These are phyloP conservation scores for Cryphonectria japonica DNA, from an alignment of 2,329 filamentous ascomycete species.

Conservation along the genomic window DNA sequence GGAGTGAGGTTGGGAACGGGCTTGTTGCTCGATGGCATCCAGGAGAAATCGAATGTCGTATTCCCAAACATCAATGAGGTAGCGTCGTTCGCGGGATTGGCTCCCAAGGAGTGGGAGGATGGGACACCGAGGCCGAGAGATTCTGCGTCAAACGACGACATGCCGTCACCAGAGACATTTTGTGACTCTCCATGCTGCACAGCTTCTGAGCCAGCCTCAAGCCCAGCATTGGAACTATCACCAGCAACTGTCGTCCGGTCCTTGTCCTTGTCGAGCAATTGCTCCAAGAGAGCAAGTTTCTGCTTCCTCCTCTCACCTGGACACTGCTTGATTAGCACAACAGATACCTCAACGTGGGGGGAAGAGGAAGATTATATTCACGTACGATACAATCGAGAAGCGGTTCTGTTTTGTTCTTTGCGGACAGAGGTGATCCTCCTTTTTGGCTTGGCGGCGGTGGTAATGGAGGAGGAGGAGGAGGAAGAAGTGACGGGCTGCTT, in stretches of 20 bases:
- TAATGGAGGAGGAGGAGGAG: neutral
- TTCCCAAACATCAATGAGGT: neutral
- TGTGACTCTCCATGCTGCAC: neutral
- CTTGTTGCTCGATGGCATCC: constrained; percentile 10
- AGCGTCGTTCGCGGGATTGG: neutral
- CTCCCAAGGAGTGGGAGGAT: neutral
- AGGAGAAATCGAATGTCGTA: constrained; percentile 5
- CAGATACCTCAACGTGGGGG: neutral
- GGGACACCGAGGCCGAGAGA: neutral
- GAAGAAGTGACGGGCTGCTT: neutral
- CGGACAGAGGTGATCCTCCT: constrained; percentile 32
- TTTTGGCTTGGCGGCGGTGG: neutral
- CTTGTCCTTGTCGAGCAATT: constrained; percentile 40
- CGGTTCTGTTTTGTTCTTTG: constrained; percentile 35
- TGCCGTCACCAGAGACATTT: neutral
- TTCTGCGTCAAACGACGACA: neutral
- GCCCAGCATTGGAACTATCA: neutral
- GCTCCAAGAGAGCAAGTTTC: constrained; percentile 46
- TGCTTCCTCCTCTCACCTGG: constrained; percentile 49
- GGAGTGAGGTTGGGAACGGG: neutral
- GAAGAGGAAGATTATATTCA: neutral
- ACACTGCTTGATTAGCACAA: constrained; percentile 25
- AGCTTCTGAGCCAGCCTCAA: neutral
- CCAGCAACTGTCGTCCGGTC: neutral
- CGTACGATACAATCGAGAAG: constrained; percentile 35